Base-by-base conservation (phyloP, 176 grass and related monocot species). In the Eleusine indica region DNA sequence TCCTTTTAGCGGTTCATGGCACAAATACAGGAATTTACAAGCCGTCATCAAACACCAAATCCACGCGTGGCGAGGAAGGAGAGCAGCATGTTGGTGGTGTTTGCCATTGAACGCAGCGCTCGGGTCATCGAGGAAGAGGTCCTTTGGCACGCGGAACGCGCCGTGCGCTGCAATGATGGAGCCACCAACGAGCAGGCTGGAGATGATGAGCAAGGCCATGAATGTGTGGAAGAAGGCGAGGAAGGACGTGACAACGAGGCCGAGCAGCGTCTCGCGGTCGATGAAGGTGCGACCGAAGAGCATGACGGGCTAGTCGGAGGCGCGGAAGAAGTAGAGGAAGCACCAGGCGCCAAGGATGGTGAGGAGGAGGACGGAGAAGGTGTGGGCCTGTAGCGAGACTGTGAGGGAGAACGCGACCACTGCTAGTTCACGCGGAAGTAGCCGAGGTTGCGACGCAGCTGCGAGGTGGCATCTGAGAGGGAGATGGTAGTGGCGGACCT, bases 361-460 rank as follows among this genome's bases (percentile, higher is more conserved):
- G 66, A 96, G 93, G 77, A 86, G 83, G 64, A 91, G 68, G 32
- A 98, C 89, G 58, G 96, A 98, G 87, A 98, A 81, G 13, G 96
- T 93, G 83, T 95, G 86, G 43, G 91, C 79, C 56, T 89, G 73
- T 61, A 96, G 93, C 78, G 91, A 98, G 19, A 86, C 77, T 56
- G 87, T 91, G 74, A 99, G 93, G 60, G 86, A 71, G 48, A 85
- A 47, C 38, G 89, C 89, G 64, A 96, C 84, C 30, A 99, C 48
- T 69, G 96, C 86, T 99, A 99, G 91, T 99, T 96, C 70, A 99
- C 87, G 76, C 96, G 93, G 81, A 99, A 99, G 81, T 99, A 99
- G 57, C 76, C 73, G 13, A 96, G 75, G 81, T 99, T 99, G 83
- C 92, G 94, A 56, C 91, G 91, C 71, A 99, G 85, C 65, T 93